Percentiles rank a stretch among this genome's conserved stretches.
Evolutionary conservation across 2,329 filamentous ascomycete genomes (phyloP).

Genomic region (Talaromyces pinophilus): DNA sequence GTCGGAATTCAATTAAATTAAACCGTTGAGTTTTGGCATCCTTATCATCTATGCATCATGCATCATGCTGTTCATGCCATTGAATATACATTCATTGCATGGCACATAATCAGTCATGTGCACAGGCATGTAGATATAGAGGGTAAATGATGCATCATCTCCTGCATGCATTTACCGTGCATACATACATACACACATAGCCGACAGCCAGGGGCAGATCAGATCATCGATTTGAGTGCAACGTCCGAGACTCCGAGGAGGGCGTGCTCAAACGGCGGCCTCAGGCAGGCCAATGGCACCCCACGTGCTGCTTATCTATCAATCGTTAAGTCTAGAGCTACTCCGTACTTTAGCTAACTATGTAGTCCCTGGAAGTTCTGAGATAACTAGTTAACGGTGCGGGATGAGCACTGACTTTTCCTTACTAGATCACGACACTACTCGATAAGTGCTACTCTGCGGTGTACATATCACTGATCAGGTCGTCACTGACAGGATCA

Average conservation of each 20-base stretch:
- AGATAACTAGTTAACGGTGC: background rate
- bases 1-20: slow-evolving; percentile 3
- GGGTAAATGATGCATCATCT: background rate
- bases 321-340: background rate
- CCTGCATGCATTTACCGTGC: background rate
- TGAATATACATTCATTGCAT: background rate
- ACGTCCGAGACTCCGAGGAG: background rate
- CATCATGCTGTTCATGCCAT: background rate
- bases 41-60: background rate
- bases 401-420: background rate
- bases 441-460: background rate
- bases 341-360: background rate
- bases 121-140: background rate
- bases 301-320: background rate
- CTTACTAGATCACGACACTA: background rate
- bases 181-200: background rate
- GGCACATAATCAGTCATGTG: background rate
- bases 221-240: slow-evolving; percentile 2
- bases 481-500: background rate
- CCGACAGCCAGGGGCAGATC: background rate
- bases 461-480: background rate
- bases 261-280: background rate
- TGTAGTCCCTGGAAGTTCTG: background rate
- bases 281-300: background rate
- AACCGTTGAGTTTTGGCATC: background rate